A percentile compares a stretch with the other conserved stretches of the same genome.
These are phyloP conservation scores for Catharanthus roseus DNA, from an alignment of 257 asterid genomes.

Conservation along the genomic window DNA sequence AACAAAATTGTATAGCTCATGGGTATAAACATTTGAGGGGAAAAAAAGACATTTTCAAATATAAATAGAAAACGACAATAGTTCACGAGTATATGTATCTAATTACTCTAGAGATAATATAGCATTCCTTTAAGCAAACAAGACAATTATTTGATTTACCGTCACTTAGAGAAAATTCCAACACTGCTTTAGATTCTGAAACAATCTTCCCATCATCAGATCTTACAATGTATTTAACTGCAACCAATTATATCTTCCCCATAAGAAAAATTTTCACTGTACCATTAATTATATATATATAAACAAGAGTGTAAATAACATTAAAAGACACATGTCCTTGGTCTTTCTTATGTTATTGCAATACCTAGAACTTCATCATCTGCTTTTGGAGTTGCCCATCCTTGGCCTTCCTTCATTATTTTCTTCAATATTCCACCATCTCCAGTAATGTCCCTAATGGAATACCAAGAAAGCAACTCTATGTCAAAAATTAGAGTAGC, in stretches of 20 bases:
- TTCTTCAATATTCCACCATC: constrained; percentile 66
- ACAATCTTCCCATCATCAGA: constrained; percentile 31
- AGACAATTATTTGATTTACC: constrained; percentile 30
- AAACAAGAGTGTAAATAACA: no score
- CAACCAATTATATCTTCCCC: neutral
- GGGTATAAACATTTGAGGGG: no score
- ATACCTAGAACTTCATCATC: constrained; percentile 60
- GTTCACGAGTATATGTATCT: no score
- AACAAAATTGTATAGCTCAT: no score
- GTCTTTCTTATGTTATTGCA: no score
- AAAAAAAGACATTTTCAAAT: no score
- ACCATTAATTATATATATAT: neutral
- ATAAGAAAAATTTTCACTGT: neutral
- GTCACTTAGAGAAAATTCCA: constrained; percentile 36
- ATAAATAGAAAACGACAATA: no score
- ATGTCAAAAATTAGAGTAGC: constrained; percentile 53
- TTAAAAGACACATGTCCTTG: no score
- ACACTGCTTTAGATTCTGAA: constrained; percentile 33
- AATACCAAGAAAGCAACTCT: constrained; percentile 48
- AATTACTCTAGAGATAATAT: neutral
- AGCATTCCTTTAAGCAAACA: neutral
- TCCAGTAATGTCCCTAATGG: constrained; percentile 46
- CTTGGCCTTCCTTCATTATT: constrained; percentile 49
- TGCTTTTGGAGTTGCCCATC: constrained; percentile 64
- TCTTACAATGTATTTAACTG: constrained; percentile 48